Base-by-base conservation (phyloP, 352 stramenopile species). In the Globisporangium echinulatum region DNA sequence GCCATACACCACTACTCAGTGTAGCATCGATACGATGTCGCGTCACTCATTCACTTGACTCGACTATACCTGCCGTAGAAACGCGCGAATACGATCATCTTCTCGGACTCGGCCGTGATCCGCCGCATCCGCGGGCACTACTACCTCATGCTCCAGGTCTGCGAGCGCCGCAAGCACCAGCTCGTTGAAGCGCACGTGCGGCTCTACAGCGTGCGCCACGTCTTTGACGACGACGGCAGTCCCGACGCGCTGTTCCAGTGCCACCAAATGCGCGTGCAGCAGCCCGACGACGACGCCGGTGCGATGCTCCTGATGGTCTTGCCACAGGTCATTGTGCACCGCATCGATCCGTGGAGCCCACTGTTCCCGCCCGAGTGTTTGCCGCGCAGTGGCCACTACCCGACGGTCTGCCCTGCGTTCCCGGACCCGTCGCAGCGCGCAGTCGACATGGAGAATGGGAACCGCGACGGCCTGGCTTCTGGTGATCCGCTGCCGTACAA, bases 131-230 rank as follows among this genome's bases (percentile, higher is more conserved):
- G 88, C 11, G 88, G 88, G 5, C 75, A 93, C 48, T 96, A 85
- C 62, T 96, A 96, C 75, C 87, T 97, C 52, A 97, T 97, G 87
- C 88, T 96, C 59, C 88, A 97, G 54, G 81, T 91, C 0, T 97
- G 88, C 54, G 88, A 97, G 61, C 74, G 87, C 39, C 81, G 88
- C 36, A 95, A 96, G 58, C 87, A 96, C 55, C 88, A 97, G 59
- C 82, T 95, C 15, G 82, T 91, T 2, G 85, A 95, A 53, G 85
- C 83, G 4, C 85, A 95, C 61, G 79, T 95, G 17, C 83, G 85
- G 9, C 58, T 90, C 10, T 95, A 95, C 62, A 82, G 83, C n/a
- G 80, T 95, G 43, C 78, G 80, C 6, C 82, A 93, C 52, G 76
- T 89, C 13, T 66, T 77, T 15, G 72, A 74, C 38, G 62, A 75